These are phyloP conservation scores for Lipomyces kockii DNA, from an alignment of 805 yeast genomes.

Conservation along the genomic window DNA sequence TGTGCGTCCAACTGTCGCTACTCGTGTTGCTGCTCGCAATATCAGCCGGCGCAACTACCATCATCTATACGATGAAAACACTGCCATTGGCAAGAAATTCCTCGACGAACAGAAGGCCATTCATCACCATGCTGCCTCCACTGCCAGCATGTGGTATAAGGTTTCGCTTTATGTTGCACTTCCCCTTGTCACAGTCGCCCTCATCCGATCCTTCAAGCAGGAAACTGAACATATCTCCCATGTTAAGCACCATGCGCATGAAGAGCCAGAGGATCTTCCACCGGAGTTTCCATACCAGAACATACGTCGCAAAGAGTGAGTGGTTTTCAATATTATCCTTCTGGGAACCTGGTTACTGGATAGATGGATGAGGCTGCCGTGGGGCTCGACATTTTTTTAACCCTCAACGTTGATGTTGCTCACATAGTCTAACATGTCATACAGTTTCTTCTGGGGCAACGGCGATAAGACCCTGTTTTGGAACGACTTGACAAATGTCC, in stretches of 20 bases:
- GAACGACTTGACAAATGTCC: slow-evolving; percentile 92
- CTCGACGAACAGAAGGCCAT: slow-evolving; percentile 47
- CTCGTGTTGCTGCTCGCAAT: slow-evolving; percentile 15
- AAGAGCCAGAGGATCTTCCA: slow-evolving; percentile 89
- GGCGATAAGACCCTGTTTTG: slow-evolving; percentile 98
- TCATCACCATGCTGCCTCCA: slow-evolving; percentile 76
- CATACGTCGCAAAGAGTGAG: slow-evolving; percentile 70
- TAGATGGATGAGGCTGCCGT: not conserved
- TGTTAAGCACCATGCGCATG: slow-evolving; percentile 55
- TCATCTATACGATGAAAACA: slow-evolving; percentile 21
- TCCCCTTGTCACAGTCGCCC: slow-evolving; percentile 78
- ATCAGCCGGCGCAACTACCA: slow-evolving; percentile 18
- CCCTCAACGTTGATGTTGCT: not conserved
- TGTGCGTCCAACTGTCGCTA: slow-evolving; percentile 20
- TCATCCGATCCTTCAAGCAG: slow-evolving; percentile 77
- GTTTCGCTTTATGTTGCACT: slow-evolving; percentile 77
- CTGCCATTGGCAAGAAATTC: slow-evolving; percentile 30
- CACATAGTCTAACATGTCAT: not conserved
- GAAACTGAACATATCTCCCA: slow-evolving; percentile 92
- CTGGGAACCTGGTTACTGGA: not conserved
- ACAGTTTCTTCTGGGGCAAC: slow-evolving; percentile 92
- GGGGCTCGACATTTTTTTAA: not conserved
- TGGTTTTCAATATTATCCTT: not conserved
- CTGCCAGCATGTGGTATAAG: slow-evolving; percentile 84
- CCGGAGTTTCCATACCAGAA: slow-evolving; percentile 88